Base-by-base conservation (phyloP, 1,284 basidiomycete genomes). In the Sanghuangporus sanghuang region DNA sequence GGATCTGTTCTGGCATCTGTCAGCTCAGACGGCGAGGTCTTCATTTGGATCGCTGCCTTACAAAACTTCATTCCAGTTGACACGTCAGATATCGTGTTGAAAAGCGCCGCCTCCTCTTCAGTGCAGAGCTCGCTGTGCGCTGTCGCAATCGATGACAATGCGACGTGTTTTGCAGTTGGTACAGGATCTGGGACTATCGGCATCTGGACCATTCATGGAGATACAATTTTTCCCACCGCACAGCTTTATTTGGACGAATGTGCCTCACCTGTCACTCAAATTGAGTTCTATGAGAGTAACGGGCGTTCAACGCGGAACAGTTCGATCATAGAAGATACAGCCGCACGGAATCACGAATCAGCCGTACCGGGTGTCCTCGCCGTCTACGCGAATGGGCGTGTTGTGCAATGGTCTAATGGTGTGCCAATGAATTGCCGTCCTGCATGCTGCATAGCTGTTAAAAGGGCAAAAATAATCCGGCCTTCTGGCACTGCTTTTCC, bases 21-120 rank as follows among this genome's bases (percentile, higher is more conserved):
- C 16, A 90, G 92, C 14, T 73, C 93, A 40, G 87, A 91, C 70
- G 91, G 93, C 67, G 89, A 92, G 70, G 77, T 93, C 56, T 79
- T 81, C 59, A 75, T 90, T n/a, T 93, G 90, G 89, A 73, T 77
- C 42, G 73, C 70, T 44, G 78, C 78, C 44, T 77, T 73, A 39
- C 73, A 78, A 59, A 70, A 74, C 12, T 77, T 82, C 65, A 70
- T 80, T 62, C 68, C 73, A n/a, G 77, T 90, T 52, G 82, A 86
- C 70, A 79, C 82, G 4, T 74, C 78, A 8, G 79, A 82, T 32
- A 70, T 81, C 14, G 73, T 87, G 12, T 71, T 83, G 35, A 74
- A 77, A 18, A 74, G 76, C 55, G 76, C 83, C 4, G 80, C 80
- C 64, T 79, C 79, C 0, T 83, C 82, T 0, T 78, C 75, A 27